Evolutionary conservation across 2,329 filamentous ascomycete species (phyloP).

Genomic region (Metarhizium rileyi): DNA sequence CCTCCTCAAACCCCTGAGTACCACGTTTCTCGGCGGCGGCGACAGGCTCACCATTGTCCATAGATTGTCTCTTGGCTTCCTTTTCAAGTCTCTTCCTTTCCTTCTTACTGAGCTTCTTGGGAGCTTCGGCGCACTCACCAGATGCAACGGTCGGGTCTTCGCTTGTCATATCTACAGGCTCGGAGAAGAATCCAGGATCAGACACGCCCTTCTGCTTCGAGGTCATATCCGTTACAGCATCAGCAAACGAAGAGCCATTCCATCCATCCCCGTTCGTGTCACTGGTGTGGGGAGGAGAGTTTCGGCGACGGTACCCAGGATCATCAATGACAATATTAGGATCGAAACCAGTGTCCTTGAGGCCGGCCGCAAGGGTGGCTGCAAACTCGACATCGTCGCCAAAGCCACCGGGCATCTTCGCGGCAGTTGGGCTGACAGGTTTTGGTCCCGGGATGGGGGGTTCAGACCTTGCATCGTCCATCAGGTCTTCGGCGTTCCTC

Average conservation of each 20-base stretch:
- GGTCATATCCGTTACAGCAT: constrained; percentile 34
- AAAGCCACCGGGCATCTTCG: constrained; percentile 56
- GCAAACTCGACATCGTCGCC: constrained; percentile 60
- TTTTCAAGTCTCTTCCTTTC: constrained; percentile 39
- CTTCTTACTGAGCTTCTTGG: constrained; percentile 34
- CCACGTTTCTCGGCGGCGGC: constrained; percentile 3
- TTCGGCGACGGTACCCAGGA: constrained; percentile 50
- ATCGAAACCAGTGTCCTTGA: constrained; percentile 61
- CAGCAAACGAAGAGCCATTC: constrained; percentile 40
- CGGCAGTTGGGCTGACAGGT: constrained; percentile 34
- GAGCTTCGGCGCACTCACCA: constrained; percentile 14
- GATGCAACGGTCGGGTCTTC: constrained; percentile 15
- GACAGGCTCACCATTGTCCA: constrained; percentile 5
- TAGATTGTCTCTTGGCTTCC: constrained; percentile 11
- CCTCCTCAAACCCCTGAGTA: constrained; percentile 14
- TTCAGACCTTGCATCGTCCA: constrained; percentile 31
- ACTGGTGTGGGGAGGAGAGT: constrained; percentile 53
- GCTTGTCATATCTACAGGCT: constrained; percentile 35
- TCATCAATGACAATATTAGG: constrained; percentile 61
- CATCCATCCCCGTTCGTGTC: constrained; percentile 29
- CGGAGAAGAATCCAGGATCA: constrained; percentile 35
- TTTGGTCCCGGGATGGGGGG: constrained; percentile 50
- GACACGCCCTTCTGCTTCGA: constrained; percentile 11
- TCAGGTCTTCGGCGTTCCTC: constrained; percentile 13
- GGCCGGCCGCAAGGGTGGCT: constrained; percentile 57